Evolutionary conservation across 208 protist species (phyloP).

Genomic region (Leishmania martiniquensis): DNA sequence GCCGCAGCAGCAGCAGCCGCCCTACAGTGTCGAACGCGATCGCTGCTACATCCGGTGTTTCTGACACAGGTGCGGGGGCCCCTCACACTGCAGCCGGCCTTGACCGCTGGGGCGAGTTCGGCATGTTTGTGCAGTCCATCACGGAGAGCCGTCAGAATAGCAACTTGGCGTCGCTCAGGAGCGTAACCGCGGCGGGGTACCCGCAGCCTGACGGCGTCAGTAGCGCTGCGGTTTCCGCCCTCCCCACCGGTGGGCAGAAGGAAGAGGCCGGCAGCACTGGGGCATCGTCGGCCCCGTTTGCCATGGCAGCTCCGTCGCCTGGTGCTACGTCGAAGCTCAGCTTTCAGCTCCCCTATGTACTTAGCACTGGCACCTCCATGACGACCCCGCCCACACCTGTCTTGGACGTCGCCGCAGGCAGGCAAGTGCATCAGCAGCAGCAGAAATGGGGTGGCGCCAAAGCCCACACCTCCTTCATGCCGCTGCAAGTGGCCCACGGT

Average conservation of each 20-base stretch:
- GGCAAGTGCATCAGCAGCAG: conserved; percentile 6
- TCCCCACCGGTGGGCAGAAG: neutral
- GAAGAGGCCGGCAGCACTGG: neutral
- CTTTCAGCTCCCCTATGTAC: conserved; percentile 22
- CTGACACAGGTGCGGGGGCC: neutral
- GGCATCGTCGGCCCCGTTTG: neutral
- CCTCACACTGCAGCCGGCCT: neutral
- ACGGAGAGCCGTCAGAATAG: conserved; percentile 29
- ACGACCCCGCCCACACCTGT: conserved; percentile 2
- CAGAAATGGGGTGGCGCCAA: neutral
- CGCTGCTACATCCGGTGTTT: neutral
- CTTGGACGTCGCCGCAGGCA: neutral
- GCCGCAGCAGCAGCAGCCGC: conserved; percentile 9
- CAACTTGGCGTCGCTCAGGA: conserved; percentile 17
- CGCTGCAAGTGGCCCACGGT: conserved; percentile 17
- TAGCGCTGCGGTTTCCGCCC: neutral
- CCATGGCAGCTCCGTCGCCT: neutral
- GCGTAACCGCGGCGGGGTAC: conserved; percentile 12
- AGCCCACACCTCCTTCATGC: neutral
- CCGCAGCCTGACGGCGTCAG: neutral
- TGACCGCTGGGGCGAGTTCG: conserved; percentile 29
- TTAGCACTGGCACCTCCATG: conserved; percentile 12
- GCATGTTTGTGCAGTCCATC: conserved; percentile 30
- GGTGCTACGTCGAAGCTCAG: neutral
- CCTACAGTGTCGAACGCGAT: conserved; percentile 3